These are phyloP conservation scores for Nothophaeocryptopus gaeumannii DNA, from an alignment of 2,329 filamentous ascomycete species.

Conservation along the genomic window DNA sequence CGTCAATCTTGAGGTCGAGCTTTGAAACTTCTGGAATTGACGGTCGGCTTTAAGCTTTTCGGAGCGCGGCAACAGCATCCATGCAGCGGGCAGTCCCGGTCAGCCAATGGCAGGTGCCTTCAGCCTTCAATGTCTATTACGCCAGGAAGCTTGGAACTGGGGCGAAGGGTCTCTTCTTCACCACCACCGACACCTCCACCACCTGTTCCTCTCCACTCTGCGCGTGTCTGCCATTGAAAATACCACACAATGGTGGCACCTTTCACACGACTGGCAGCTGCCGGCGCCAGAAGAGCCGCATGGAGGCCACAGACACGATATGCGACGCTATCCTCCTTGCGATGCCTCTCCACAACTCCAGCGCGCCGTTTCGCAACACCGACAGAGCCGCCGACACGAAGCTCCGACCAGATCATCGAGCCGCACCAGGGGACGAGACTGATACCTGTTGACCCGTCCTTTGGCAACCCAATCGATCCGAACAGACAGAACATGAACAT, in stretches of 20 bases:
- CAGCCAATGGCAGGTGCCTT: too few species aligned
- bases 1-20: background rate
- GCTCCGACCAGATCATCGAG: slow-evolving; percentile 14
- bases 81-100: too few species aligned
- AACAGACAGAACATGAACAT: slow-evolving; percentile 46
- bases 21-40: too few species aligned
- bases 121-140: too few species aligned
- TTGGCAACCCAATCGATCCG: slow-evolving; percentile 50
- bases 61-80: too few species aligned
- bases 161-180: slow-evolving; percentile 15
- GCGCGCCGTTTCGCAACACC: slow-evolving; percentile 63
- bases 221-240: slow-evolving; percentile 8
- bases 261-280: slow-evolving; percentile 70
- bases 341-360: slow-evolving; percentile 65
- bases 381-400: slow-evolving; percentile 28
- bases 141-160: background rate
- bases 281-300: slow-evolving; percentile 53
- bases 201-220: slow-evolving; percentile 13
- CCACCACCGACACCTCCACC: slow-evolving; percentile 1
- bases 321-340: slow-evolving; percentile 36
- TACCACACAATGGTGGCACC: slow-evolving; percentile 62
- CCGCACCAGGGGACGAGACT: slow-evolving; percentile 51
- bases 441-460: slow-evolving; percentile 64
- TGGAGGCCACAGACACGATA: slow-evolving; percentile 30
- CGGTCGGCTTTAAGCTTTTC: too few species aligned